Percentiles rank a stretch among this genome's conserved stretches.
Evolutionary conservation across 345 rosid species (phyloP).

Genomic region (Erysimum cheiranthoides): DNA sequence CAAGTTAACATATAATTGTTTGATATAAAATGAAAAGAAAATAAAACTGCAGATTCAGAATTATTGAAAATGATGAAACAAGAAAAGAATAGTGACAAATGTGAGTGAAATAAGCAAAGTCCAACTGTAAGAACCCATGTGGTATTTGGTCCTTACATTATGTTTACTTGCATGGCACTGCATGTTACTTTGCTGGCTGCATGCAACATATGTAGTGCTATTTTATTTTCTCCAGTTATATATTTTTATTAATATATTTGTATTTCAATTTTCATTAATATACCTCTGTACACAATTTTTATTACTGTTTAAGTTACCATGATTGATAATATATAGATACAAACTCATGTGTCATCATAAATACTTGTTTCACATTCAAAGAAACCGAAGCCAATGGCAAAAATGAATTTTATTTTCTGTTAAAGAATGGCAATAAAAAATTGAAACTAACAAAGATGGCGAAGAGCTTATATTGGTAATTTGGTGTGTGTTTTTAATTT

Average conservation of each 20-base stretch:
- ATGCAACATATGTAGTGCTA: conserved; percentile 39
- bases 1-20: background rate
- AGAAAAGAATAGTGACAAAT: conserved; percentile 34
- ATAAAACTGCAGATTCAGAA: conserved; percentile 8
- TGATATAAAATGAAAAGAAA: conserved; percentile 4
- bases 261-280: conserved; percentile 20
- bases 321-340: conserved; percentile 34
- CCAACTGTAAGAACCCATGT: conserved; percentile 47
- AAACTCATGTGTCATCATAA: conserved; percentile 30
- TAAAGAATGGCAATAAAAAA: conserved; percentile 5
- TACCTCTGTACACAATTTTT: conserved; percentile 24
- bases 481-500: background rate
- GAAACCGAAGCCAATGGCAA: conserved; percentile 28
- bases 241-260: background rate
- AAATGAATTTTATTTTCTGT: background rate
- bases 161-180: conserved; percentile 48
- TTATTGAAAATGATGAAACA: conserved; percentile 42
- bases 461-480: background rate
- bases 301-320: conserved; percentile 42
- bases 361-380: conserved; percentile 45
- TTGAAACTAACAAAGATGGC: conserved; percentile 1
- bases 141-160: conserved; percentile 43
- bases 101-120: conserved; percentile 48
- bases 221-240: background rate
- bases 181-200: conserved; percentile 45